Conservation (phyloP, 768 basidiomycete genomes). For the Jaapia argillacea region DNA sequence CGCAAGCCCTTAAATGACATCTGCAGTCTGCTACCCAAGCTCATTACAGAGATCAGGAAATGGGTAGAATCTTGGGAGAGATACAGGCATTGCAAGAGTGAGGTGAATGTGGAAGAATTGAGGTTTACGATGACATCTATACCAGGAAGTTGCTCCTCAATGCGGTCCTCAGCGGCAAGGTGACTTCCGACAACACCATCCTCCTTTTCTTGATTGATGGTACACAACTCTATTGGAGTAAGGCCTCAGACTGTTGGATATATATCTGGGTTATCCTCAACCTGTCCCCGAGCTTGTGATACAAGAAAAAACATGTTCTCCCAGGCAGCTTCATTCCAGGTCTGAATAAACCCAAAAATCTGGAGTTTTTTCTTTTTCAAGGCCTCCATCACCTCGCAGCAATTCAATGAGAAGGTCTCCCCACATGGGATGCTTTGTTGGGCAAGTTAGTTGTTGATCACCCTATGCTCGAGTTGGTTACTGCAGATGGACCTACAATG, state of each 20-base stretch:
- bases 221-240: conserved; percentile 5
- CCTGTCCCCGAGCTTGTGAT: conserved; percentile 2
- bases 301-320: conserved; percentile 5
- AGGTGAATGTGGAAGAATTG: too few species aligned
- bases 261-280: conserved; percentile 4
- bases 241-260: conserved; percentile 8
- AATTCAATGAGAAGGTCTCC: conserved; percentile 11
- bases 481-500: background rate
- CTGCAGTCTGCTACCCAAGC: too few species aligned
- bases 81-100: too few species aligned
- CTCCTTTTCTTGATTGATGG: conserved; percentile 4
- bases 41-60: too few species aligned
- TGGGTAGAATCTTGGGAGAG: too few species aligned
- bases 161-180: conserved; percentile 2
- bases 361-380: conserved; percentile 9
- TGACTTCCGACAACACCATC: background rate
- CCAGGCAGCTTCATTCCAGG: conserved; percentile 4
- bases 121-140: conserved; percentile 8
- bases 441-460: conserved; percentile 4
- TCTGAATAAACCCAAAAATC: conserved; percentile 2
- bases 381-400: conserved; percentile 10
- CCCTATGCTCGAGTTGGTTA: background rate
- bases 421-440: conserved; percentile 12
- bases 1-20: too few species aligned
- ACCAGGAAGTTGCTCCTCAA: background rate